Evolutionary conservation across 2,329 filamentous ascomycete species (phyloP).

Genomic region (Rutstroemia sp.): DNA sequence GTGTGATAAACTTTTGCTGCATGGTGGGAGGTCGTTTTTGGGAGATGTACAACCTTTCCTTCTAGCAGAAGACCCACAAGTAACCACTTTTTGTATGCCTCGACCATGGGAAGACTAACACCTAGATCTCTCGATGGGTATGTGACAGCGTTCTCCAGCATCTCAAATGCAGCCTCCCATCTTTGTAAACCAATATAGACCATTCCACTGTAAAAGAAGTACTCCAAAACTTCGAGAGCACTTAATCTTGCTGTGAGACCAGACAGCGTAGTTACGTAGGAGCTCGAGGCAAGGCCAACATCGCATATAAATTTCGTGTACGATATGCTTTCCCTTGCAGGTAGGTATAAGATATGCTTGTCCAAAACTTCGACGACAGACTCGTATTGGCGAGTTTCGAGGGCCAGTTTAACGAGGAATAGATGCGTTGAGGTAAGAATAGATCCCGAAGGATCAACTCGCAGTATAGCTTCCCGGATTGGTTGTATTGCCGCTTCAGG

Average conservation of each 20-base stretch:
- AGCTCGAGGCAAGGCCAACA: slow-evolving; percentile 36
- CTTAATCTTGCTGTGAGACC: slow-evolving; percentile 50
- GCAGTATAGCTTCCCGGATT: slow-evolving; percentile 44
- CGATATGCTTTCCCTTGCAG: slow-evolving; percentile 35
- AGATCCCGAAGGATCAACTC: slow-evolving; percentile 57
- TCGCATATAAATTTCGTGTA: slow-evolving; percentile 39
- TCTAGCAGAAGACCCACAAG: slow-evolving; percentile 65
- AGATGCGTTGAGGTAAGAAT: slow-evolving; percentile 61
- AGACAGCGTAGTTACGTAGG: slow-evolving; percentile 53
- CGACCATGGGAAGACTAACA: slow-evolving; percentile 71
- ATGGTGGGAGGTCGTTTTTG: slow-evolving; percentile 45
- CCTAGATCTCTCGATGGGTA: slow-evolving; percentile 56
- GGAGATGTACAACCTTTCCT: slow-evolving; percentile 50
- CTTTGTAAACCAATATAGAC: slow-evolving; percentile 52
- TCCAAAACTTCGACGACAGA: slow-evolving; percentile 55
- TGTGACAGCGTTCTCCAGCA: slow-evolving; percentile 58
- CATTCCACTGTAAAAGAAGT: slow-evolving; percentile 58
- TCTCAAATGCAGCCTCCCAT: slow-evolving; percentile 55
- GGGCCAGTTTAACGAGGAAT: slow-evolving; percentile 48
- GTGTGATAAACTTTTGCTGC: slow-evolving; percentile 50
- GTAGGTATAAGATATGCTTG: slow-evolving; percentile 59
- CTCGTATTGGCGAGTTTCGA: slow-evolving; percentile 44
- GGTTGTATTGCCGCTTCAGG: slow-evolving; percentile 20
- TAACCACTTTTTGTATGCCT: slow-evolving; percentile 89
- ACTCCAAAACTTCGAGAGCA: slow-evolving; percentile 52